Evolutionary conservation across 495 filamentous ascomycete species (phyloP).

Genomic region (Neurospora sp.): DNA sequence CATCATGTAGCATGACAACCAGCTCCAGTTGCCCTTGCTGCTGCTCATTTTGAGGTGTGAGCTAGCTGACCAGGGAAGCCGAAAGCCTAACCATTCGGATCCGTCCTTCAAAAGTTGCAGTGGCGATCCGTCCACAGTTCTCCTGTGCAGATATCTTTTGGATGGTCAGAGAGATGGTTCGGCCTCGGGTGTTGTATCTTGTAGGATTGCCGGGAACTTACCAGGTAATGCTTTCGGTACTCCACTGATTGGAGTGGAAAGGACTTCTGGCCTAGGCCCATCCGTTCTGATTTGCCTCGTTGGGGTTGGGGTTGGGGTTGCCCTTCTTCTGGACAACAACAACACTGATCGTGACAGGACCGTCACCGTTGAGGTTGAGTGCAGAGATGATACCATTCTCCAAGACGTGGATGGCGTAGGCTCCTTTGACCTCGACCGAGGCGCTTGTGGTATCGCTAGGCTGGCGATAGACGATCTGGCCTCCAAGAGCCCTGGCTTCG

Average conservation of each 20-base stretch:
- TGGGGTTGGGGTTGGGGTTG: neutral
- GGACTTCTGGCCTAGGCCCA: neutral
- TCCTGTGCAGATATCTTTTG: neutral
- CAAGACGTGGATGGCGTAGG: neutral
- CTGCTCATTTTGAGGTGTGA: no score
- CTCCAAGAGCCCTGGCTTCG: neutral
- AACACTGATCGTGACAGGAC: neutral
- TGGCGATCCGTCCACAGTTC: no score
- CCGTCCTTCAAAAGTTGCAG: no score
- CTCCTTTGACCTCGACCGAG: neutral
- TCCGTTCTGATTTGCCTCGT: neutral
- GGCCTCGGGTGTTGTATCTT: neutral
- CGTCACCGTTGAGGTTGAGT: neutral
- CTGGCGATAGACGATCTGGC: neutral
- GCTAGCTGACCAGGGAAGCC: no score
- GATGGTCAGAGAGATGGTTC: neutral
- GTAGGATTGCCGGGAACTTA: neutral
- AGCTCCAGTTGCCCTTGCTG: no score
- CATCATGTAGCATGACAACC: no score
- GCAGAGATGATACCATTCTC: neutral
- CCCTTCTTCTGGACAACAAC: neutral
- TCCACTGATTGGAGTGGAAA: neutral
- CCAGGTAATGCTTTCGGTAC: neutral
- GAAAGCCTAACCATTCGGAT: no score
- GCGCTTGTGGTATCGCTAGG: neutral